These are phyloP conservation scores for Eucalyptus pumila DNA, from an alignment of 345 rosid species.

Conservation along the genomic window DNA sequence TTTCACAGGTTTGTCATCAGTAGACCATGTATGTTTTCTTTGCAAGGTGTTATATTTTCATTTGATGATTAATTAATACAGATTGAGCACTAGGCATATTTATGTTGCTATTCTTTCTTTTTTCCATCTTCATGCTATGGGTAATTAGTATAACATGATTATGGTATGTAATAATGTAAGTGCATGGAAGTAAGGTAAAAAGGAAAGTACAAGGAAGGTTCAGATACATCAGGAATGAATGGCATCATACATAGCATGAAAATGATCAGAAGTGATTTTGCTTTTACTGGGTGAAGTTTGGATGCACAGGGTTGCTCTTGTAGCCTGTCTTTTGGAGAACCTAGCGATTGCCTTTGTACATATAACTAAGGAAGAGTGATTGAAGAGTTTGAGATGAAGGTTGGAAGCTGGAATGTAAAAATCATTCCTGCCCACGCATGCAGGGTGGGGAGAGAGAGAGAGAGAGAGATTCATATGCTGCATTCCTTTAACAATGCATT, in stretches of 20 bases:
- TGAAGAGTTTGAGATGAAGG: background rate
- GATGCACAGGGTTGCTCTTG: background rate
- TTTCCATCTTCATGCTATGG: background rate
- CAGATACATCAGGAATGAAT: background rate
- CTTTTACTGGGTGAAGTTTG: background rate
- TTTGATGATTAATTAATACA: background rate
- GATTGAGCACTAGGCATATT: background rate
- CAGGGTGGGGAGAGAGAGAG: background rate
- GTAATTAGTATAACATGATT: background rate
- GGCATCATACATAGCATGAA: background rate
- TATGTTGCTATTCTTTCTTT: background rate
- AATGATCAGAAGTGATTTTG: background rate
- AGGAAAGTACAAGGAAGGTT: background rate
- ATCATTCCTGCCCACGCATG: background rate
- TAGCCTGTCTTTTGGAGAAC: background rate
- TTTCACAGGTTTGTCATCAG: conserved; percentile 23
- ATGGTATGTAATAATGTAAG: background rate
- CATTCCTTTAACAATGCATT: background rate
- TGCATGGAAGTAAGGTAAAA: background rate
- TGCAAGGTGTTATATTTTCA: background rate
- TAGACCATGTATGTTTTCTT: background rate
- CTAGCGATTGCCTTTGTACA: background rate
- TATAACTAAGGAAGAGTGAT: background rate
- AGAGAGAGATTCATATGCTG: background rate
- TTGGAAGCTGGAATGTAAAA: background rate